Conservation (phyloP, 148 eudicot genomes). For the Chenopodium quinoa region DNA sequence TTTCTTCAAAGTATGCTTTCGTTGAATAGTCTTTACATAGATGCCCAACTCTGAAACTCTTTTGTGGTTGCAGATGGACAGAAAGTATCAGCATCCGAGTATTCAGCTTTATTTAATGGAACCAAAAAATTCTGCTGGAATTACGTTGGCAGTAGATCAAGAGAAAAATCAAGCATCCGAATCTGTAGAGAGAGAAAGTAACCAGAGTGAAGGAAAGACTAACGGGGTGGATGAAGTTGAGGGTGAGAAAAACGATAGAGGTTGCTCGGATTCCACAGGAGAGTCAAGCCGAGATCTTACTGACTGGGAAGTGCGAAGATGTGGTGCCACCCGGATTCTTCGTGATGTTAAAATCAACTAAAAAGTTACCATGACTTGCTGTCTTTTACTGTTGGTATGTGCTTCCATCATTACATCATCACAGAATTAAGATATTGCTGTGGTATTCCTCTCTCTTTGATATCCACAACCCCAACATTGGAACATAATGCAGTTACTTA, state of each 20-base stretch:
- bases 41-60: not conserved
- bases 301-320: slow-evolving; percentile 90
- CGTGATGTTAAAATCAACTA: slow-evolving; percentile 63
- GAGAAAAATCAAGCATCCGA: slow-evolving; percentile 34
- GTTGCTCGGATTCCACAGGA: slow-evolving; percentile 16
- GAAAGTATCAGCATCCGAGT: slow-evolving; percentile 78
- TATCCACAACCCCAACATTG: not conserved
- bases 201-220: slow-evolving; percentile 27
- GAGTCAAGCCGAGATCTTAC: slow-evolving; percentile 39
- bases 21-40: not conserved
- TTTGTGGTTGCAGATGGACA: slow-evolving; percentile 59
- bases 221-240: slow-evolving; percentile 23
- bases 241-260: slow-evolving; percentile 22
- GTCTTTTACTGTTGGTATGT: not conserved
- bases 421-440: not conserved
- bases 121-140: slow-evolving; percentile 42
- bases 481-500: not conserved
- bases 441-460: not conserved
- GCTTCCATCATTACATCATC: not conserved
- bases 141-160: slow-evolving; percentile 20
- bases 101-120: slow-evolving; percentile 79
- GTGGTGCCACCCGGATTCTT: slow-evolving; percentile 82
- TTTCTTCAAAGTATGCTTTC: not conserved
- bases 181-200: slow-evolving; percentile 26
- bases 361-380: not conserved